These are phyloP conservation scores for Chytriomyces confervae DNA, from an alignment of 192 early-diverging fungal species.

Conservation along the genomic window DNA sequence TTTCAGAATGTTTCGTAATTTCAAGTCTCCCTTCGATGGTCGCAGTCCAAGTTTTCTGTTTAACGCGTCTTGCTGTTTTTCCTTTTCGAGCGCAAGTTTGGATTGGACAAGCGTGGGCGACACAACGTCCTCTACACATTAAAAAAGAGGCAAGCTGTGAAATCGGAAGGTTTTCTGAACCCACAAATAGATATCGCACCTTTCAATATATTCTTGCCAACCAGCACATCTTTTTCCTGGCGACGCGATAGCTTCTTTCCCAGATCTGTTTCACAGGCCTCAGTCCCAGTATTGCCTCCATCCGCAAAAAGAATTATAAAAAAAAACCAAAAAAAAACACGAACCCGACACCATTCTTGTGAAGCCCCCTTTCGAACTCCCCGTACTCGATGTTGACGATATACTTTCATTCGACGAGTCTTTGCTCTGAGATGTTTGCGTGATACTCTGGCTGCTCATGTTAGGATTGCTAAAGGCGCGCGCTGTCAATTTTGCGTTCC, in stretches of 20 bases:
- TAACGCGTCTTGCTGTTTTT: conserved; percentile 53
- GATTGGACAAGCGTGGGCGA: conserved; percentile 50
- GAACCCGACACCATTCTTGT: conserved; percentile 33
- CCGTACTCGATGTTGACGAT: conserved; percentile 6
- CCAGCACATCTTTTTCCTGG: conserved; percentile 50
- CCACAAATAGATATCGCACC: conserved; percentile 28
- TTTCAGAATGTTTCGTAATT: conserved; percentile 60
- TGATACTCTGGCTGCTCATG: conserved; percentile 1
- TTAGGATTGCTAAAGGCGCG: no score
- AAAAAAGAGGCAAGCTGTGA: neutral
- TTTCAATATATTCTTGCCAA: conserved; percentile 58
- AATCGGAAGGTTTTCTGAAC: neutral
- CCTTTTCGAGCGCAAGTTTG: conserved; percentile 54
- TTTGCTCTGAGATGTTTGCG: neutral
- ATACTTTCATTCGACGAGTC: conserved; percentile 32
- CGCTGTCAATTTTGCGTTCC: no score
- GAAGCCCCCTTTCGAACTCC: conserved; percentile 18
- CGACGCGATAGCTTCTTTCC: conserved; percentile 55
- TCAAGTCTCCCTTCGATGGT: conserved; percentile 59
- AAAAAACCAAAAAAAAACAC: neutral
- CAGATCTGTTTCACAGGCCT: conserved; percentile 42
- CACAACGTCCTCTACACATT: conserved; percentile 48
- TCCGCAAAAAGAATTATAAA: neutral
- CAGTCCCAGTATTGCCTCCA: no score
- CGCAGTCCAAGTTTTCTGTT: conserved; percentile 47